Conservation (phyloP, 2,329 filamentous ascomycete species). For the Fonsecaea pedrosoi region DNA sequence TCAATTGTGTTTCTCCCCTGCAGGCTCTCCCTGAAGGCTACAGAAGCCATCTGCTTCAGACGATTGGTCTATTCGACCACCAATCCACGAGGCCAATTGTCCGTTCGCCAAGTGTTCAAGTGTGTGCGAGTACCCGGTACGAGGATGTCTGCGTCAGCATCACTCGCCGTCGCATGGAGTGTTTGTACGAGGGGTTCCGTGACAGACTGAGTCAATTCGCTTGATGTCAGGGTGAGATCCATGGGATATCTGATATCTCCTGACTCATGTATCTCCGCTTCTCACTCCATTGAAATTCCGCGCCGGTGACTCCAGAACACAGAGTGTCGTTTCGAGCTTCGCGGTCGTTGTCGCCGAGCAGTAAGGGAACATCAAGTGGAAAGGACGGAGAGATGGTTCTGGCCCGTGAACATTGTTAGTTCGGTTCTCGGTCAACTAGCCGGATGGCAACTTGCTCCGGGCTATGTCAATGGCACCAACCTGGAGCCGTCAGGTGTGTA, state of each 20-base stretch:
- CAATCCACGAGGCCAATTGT: slow-evolving; percentile 13
- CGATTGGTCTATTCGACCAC: not conserved
- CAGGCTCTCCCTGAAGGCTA: not conserved
- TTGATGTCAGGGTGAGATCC: too few species aligned
- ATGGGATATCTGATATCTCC: too few species aligned
- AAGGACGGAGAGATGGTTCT: too few species aligned
- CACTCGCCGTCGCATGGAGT: slow-evolving; percentile 1
- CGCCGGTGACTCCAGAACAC: too few species aligned
- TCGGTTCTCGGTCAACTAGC: not conserved
- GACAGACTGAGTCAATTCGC: slow-evolving; percentile 8
- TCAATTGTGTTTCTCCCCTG: not conserved
- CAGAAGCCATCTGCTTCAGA: too few species aligned
- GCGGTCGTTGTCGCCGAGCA: too few species aligned
- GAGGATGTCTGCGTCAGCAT: not conserved
- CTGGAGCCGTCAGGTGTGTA: not conserved
- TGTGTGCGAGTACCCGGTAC: not conserved
- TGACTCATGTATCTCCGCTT: too few species aligned
- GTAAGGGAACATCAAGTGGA: too few species aligned
- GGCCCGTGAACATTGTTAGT: slow-evolving; percentile 3
- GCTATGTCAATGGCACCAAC: not conserved
- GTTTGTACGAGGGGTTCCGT: slow-evolving; percentile 8
- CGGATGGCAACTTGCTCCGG: not conserved
- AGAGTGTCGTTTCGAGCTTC: too few species aligned
- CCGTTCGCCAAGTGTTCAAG: not conserved
- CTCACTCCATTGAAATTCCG: too few species aligned